A percentile compares a stretch with the other conserved stretches of the same genome.
Evolutionary conservation across 371 early-diverging fungal genomes (phyloP).

Genomic region (Mucor saturninus): DNA sequence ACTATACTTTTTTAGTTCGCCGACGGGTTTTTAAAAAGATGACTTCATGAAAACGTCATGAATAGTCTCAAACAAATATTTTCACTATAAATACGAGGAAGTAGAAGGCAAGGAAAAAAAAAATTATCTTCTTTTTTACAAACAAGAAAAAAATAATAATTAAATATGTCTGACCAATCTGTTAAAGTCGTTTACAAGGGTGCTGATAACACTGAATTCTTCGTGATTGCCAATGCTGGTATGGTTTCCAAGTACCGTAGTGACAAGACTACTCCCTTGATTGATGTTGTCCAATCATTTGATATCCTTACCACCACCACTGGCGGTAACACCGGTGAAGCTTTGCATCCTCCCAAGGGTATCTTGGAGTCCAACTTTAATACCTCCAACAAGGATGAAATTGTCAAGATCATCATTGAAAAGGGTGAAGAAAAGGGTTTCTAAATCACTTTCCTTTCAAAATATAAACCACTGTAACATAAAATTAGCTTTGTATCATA

Average conservation of each 20-base stretch:
- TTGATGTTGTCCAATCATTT: slow-evolving; percentile 49
- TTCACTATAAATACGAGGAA: slow-evolving; percentile 3
- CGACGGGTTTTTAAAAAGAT: not conserved
- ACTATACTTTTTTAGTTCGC: not conserved
- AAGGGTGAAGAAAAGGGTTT: slow-evolving; percentile 31
- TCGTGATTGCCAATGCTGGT: slow-evolving; percentile 42
- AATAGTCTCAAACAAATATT: not conserved
- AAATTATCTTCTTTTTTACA: not conserved
- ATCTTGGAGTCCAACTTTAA: slow-evolving; percentile 22
- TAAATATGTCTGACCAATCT: slow-evolving; percentile 25
- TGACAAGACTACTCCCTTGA: slow-evolving; percentile 47
- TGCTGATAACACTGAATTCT: slow-evolving; percentile 40
- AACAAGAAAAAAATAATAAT: not conserved
- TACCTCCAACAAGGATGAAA: slow-evolving; percentile 28
- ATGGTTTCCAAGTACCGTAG: slow-evolving; percentile 40
- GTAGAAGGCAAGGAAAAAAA: not conserved
- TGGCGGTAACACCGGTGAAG: slow-evolving; percentile 35
- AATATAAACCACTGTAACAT: not conserved
- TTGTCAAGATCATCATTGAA: slow-evolving; percentile 33
- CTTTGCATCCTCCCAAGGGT: slow-evolving; percentile 30
- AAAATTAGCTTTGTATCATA: not conserved
- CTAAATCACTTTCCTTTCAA: not conserved
- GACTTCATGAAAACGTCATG: not conserved
- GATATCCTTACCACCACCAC: slow-evolving; percentile 23
- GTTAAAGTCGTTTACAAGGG: slow-evolving; percentile 39